Conservation (phyloP, 225 moss, liverwort and hornwort species). For the Pseudisothecium myosuroides region DNA sequence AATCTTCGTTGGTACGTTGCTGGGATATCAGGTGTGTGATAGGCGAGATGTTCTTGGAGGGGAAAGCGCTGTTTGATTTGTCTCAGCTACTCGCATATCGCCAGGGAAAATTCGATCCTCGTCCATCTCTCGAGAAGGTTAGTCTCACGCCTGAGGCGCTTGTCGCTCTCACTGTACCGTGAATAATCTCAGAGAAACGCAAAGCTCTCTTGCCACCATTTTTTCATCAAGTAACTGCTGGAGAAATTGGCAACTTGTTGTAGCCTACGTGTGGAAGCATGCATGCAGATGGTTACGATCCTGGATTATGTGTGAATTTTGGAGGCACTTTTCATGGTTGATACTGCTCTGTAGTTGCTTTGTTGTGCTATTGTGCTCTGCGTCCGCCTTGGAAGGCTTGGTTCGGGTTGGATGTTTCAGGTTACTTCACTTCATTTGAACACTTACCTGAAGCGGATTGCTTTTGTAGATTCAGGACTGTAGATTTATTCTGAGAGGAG, state of each 20-base stretch:
- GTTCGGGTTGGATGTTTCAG: background rate
- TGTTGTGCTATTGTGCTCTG: background rate
- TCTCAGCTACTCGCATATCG: constrained; percentile 94
- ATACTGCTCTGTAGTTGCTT: background rate
- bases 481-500: background rate
- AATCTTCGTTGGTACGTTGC: background rate
- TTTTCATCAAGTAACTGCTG: background rate
- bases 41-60: constrained; percentile 93
- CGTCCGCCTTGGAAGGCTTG: background rate
- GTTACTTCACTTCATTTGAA: background rate
- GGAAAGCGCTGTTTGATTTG: constrained; percentile 83
- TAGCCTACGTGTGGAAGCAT: background rate
- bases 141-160: background rate
- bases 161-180: background rate
- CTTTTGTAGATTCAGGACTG: background rate
- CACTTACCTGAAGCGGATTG: background rate
- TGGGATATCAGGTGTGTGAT: constrained; percentile 79
- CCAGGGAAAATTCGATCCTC: constrained; percentile 84
- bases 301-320: background rate
- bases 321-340: background rate
- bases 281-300: background rate
- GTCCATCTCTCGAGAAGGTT: constrained; percentile 89
- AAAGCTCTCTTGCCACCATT: background rate
- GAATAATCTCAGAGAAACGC: background rate
- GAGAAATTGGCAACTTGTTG: background rate